These are phyloP conservation scores for Cyberlindnera amylophila DNA, from an alignment of 805 yeast species.

Conservation along the genomic window DNA sequence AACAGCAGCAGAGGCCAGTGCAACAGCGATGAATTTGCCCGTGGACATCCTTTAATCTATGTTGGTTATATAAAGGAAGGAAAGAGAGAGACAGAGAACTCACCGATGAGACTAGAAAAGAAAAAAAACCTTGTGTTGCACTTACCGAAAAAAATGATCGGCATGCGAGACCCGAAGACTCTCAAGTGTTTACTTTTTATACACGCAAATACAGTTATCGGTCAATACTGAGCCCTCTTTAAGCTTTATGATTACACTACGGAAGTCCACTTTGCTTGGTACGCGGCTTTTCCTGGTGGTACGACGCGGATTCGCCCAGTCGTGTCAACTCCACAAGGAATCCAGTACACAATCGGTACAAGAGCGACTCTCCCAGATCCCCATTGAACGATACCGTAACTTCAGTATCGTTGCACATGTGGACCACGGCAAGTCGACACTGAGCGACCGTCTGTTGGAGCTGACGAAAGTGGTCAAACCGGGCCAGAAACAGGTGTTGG, in stretches of 20 bases:
- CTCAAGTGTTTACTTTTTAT: too few species aligned
- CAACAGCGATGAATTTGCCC: conserved; percentile 29
- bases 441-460: conserved; percentile 84
- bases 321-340: not conserved
- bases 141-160: not conserved
- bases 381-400: conserved; percentile 78
- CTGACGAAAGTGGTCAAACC: conserved; percentile 83
- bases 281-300: not conserved
- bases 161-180: not conserved
- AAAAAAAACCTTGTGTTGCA: conserved; percentile 2
- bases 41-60: too few species aligned
- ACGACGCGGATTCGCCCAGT: conserved; percentile 1
- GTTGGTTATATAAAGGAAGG: too few species aligned
- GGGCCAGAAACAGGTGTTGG: conserved; percentile 83
- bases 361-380: conserved; percentile 69
- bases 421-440: conserved; percentile 84
- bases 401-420: conserved; percentile 96
- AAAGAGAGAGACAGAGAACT: not conserved
- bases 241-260: not conserved
- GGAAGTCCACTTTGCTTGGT: conserved; percentile 1
- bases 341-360: conserved; percentile 28
- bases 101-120: not conserved
- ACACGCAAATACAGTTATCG: too few species aligned
- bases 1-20: conserved; percentile 31
- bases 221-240: too few species aligned